A percentile compares a stretch with the other conserved stretches of the same genome.
Conservation (phyloP, 2,329 filamentous ascomycete species). For the Cercospora sp. region DNA sequence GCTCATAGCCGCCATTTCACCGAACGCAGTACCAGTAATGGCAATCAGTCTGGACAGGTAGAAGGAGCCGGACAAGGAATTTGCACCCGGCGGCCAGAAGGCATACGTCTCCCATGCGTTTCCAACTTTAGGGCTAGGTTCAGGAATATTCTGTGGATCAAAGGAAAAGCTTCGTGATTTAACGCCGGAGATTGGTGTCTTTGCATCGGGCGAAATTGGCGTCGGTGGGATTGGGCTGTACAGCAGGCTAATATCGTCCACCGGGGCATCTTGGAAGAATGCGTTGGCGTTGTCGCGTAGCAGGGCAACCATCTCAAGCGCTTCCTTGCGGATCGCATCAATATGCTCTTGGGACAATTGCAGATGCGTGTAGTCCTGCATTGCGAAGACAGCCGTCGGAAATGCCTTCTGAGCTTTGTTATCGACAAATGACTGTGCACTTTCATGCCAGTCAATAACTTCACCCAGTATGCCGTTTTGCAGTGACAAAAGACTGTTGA, state of each 20-base stretch:
- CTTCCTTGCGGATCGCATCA: slow-evolving; percentile 71
- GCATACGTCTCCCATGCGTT: slow-evolving; percentile 91
- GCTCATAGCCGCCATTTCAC: slow-evolving; percentile 76
- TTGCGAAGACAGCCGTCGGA: slow-evolving; percentile 53
- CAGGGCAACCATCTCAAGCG: slow-evolving; percentile 78
- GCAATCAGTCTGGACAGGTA: slow-evolving; percentile 81
- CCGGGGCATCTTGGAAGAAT: slow-evolving; percentile 85
- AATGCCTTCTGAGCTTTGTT: slow-evolving; percentile 79
- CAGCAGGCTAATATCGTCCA: slow-evolving; percentile 85
- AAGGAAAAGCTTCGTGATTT: slow-evolving; percentile 70
- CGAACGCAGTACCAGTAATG: slow-evolving; percentile 81
- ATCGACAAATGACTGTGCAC: slow-evolving; percentile 83
- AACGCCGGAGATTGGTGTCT: slow-evolving; percentile 50
- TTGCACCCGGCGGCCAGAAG: slow-evolving; percentile 93
- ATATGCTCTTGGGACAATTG: slow-evolving; percentile 71
- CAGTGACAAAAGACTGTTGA: slow-evolving; percentile 71
- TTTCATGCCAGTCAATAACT: slow-evolving; percentile 91
- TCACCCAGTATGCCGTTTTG: slow-evolving; percentile 82
- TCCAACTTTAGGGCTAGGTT: slow-evolving; percentile 68
- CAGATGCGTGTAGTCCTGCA: slow-evolving; percentile 72
- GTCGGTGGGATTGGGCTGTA: slow-evolving; percentile 77
- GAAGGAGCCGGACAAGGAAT: slow-evolving; percentile 87
- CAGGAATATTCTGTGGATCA: slow-evolving; percentile 74
- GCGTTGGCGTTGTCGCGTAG: slow-evolving; percentile 75
- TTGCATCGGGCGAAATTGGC: slow-evolving; percentile 63